Evolutionary conservation across 352 stramenopile genomes (phyloP).

Genomic region (Globisporangium viniferum): DNA sequence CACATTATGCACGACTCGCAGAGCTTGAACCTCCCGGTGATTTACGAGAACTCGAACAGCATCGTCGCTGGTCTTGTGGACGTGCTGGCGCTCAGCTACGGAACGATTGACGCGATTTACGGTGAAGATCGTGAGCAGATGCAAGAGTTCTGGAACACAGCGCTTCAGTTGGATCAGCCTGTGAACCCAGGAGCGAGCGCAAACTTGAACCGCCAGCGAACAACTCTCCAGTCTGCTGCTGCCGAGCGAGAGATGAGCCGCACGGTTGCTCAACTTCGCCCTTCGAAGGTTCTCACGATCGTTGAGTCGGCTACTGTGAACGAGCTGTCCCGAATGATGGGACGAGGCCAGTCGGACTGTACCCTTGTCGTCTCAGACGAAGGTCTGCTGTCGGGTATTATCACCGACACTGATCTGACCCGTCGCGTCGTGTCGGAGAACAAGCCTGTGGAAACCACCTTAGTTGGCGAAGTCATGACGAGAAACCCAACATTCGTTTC

Average conservation of each 20-base stretch:
- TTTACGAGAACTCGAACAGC: conserved; percentile 51
- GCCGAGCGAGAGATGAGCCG: conserved; percentile 70
- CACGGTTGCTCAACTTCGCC: conserved; percentile 76
- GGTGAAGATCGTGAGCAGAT: conserved; percentile 85
- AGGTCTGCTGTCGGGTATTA: conserved; percentile 92
- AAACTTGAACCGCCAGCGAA: conserved; percentile 40
- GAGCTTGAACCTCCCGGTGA: conserved; percentile 76
- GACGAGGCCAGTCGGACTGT: conserved; percentile 88
- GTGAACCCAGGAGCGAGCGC: conserved; percentile 34
- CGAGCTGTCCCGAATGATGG: conserved; percentile 86
- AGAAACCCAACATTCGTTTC: conserved; percentile 81
- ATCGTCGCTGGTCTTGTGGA: conserved; percentile 82
- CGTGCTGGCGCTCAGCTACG: conserved; percentile 82
- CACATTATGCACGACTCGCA: conserved; percentile 89
- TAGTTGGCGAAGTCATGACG: conserved; percentile 82
- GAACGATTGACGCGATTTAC: conserved; percentile 87
- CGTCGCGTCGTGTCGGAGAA: conserved; percentile 82
- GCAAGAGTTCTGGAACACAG: conserved; percentile 89
- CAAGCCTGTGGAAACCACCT: conserved; percentile 59
- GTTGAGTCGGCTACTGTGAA: conserved; percentile 75
- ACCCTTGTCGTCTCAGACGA: conserved; percentile 90
- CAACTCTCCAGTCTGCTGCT: conserved; percentile 51
- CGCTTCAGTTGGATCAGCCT: conserved; percentile 76
- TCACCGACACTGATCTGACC: conserved; percentile 92
- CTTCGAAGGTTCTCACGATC: conserved; percentile 89